Evolutionary conservation across 805 yeast species (phyloP).

Genomic region (Kluyveromyces wickerhamii): DNA sequence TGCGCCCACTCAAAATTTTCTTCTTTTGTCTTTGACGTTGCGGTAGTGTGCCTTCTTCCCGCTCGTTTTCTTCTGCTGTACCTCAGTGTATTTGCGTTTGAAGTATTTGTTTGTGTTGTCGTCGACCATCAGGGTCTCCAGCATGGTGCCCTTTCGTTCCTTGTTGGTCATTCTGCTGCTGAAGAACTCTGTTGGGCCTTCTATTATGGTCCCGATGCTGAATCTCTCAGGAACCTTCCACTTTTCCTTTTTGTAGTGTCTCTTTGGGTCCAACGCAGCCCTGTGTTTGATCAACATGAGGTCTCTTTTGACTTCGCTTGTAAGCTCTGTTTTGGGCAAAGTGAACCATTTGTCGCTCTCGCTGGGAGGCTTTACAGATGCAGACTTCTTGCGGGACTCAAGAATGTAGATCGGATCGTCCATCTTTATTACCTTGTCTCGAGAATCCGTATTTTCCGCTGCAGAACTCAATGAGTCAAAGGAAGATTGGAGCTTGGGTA

Average conservation of each 20-base stretch:
- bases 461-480: conserved; percentile 21
- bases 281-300: conserved; percentile 73
- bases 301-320: conserved; percentile 56
- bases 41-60: conserved; percentile 67
- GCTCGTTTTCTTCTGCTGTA: conserved; percentile 52
- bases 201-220: conserved; percentile 83
- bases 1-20: conserved; percentile 19
- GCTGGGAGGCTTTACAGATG: conserved; percentile 8
- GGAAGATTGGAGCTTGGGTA: conserved; percentile 24
- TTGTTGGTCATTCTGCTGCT: conserved; percentile 50
- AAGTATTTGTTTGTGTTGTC: conserved; percentile 63
- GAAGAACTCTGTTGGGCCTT: conserved; percentile 73
- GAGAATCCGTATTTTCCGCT: conserved; percentile 4
- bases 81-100: conserved; percentile 75
- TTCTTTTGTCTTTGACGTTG: conserved; percentile 53
- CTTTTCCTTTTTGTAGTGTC: conserved; percentile 84
- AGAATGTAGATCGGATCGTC: conserved; percentile 11
- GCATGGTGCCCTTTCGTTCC: conserved; percentile 68
- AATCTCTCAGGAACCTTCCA: conserved; percentile 73
- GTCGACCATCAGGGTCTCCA: conserved; percentile 77
- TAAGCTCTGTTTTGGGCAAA: conserved; percentile 66
- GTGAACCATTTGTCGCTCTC: conserved; percentile 65
- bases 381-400: conserved; percentile 9
- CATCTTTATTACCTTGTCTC: conserved; percentile 8
- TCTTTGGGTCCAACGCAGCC: conserved; percentile 87